phyloP scores from a whole-genome alignment of 768 basidiomycete species.

The Thelephora ganbajun region DNA sequence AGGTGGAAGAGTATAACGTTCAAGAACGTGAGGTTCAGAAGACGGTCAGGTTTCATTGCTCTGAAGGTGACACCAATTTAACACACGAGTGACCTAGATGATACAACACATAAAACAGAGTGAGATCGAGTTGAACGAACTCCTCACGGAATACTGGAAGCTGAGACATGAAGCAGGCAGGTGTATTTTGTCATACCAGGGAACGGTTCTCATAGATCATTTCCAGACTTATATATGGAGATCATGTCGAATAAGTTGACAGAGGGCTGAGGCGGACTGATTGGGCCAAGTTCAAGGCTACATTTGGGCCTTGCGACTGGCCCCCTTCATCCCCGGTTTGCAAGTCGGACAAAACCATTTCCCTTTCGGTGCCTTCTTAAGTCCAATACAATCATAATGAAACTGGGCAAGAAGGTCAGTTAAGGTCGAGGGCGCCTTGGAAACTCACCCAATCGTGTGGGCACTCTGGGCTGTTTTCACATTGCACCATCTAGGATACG shows the following conservation, averaged over 20 bases:
- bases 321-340: slow-evolving; percentile 7
- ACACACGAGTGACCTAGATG: slow-evolving; percentile 33
- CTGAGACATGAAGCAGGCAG: slow-evolving; percentile 65
- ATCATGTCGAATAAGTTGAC: slow-evolving; percentile 68
- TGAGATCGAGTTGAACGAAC: slow-evolving; percentile 66
- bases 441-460: slow-evolving; percentile 69
- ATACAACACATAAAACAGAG: slow-evolving; percentile 59
- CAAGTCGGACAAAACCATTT: slow-evolving; percentile 71
- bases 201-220: neutral
- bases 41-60: slow-evolving; percentile 28
- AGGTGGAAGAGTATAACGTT: slow-evolving; percentile 60
- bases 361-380: slow-evolving; percentile 40
- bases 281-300: neutral
- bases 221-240: slow-evolving; percentile 73
- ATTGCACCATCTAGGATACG: slow-evolving; percentile 64
- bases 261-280: neutral
- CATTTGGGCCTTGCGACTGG: neutral
- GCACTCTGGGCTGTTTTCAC: slow-evolving; percentile 53
- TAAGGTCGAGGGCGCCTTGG: neutral
- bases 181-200: slow-evolving; percentile 3
- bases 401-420: slow-evolving; percentile 31
- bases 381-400: slow-evolving; percentile 54
- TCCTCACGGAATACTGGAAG: slow-evolving; percentile 75
- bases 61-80: neutral
- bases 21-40: slow-evolving; percentile 57